Evolutionary conservation across 2,329 filamentous ascomycete genomes (phyloP).

Genomic region (Penicillium sp.): DNA sequence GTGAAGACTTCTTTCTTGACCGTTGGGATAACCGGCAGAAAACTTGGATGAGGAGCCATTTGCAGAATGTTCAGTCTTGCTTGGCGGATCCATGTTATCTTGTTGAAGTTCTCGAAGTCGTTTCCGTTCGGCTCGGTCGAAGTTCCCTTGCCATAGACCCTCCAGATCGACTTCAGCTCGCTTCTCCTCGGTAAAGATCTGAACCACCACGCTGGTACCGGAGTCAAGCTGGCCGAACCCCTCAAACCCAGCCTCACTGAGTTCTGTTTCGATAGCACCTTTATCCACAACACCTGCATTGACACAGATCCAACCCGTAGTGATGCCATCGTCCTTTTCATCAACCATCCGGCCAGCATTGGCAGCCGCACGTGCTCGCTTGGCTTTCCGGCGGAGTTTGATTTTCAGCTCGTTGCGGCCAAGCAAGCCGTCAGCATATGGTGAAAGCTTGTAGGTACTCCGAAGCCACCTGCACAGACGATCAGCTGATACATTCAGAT

Average conservation of each 20-base stretch:
- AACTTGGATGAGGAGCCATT: slow-evolving; percentile 26
- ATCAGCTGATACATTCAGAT: slow-evolving; percentile 88
- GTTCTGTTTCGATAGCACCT: slow-evolving; percentile 35
- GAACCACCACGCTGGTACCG: slow-evolving; percentile 68
- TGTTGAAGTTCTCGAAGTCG: slow-evolving; percentile 36
- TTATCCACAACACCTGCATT: slow-evolving; percentile 76
- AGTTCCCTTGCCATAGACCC: slow-evolving; percentile 60
- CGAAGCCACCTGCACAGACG: slow-evolving; percentile 87
- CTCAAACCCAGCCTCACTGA: slow-evolving; percentile 56
- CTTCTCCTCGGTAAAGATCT: slow-evolving; percentile 74
- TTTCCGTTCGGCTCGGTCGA: slow-evolving; percentile 46
- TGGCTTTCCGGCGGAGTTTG: slow-evolving; percentile 78
- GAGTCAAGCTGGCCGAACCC: slow-evolving; percentile 71
- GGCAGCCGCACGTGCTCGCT: slow-evolving; percentile 79
- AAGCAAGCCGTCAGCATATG: slow-evolving; percentile 83
- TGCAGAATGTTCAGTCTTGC: slow-evolving; percentile 24
- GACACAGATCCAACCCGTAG: slow-evolving; percentile 95
- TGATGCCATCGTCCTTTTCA: slow-evolving; percentile 79
- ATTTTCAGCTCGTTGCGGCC: slow-evolving; percentile 90
- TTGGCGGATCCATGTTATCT: slow-evolving; percentile 27
- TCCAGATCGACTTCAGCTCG: slow-evolving; percentile 69
- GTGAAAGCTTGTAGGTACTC: slow-evolving; percentile 70
- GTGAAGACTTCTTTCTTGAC: slow-evolving; percentile 36
- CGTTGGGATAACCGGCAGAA: slow-evolving; percentile 20
- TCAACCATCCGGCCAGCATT: slow-evolving; percentile 63